Conservation (phyloP, 139 green algal genomes). For the Chlorella sp. region DNA sequence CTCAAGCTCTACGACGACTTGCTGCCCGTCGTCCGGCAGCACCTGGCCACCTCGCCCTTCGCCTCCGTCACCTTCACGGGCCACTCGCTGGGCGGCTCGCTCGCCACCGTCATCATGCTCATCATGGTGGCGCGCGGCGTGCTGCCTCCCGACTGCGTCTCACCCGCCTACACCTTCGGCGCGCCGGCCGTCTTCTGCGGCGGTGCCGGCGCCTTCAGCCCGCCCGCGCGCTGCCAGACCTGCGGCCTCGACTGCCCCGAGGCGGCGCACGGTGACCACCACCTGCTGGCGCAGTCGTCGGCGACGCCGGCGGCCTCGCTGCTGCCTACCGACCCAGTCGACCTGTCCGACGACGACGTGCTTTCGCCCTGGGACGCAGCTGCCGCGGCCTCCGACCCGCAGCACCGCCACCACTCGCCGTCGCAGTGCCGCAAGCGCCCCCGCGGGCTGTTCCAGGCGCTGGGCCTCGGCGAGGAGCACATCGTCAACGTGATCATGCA, state of each 20-base stretch:
- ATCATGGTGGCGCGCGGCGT: slow-evolving; percentile 78
- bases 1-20: slow-evolving; percentile 75
- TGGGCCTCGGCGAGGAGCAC: slow-evolving; percentile 36
- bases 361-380: too few species aligned
- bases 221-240: neutral
- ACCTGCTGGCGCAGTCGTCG: too few species aligned
- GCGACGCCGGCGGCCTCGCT: neutral
- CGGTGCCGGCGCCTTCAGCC: slow-evolving; percentile 13
- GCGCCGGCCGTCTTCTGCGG: slow-evolving; percentile 86
- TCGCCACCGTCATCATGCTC: slow-evolving; percentile 83
- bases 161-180: slow-evolving; percentile 88
- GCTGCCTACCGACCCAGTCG: neutral
- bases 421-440: too few species aligned
- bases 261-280: neutral
- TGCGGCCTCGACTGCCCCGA: slow-evolving; percentile 10
- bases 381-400: too few species aligned
- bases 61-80: slow-evolving; percentile 40
- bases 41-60: slow-evolving; percentile 50
- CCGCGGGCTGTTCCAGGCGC: slow-evolving; percentile 17
- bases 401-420: too few species aligned
- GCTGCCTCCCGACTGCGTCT: slow-evolving; percentile 43
- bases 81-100: slow-evolving; percentile 88
- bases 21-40: slow-evolving; percentile 69
- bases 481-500: slow-evolving; percentile 90
- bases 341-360: neutral